phyloP scores from a whole-genome alignment of 345 rosid genomes.

The Brassica rapa region DNA sequence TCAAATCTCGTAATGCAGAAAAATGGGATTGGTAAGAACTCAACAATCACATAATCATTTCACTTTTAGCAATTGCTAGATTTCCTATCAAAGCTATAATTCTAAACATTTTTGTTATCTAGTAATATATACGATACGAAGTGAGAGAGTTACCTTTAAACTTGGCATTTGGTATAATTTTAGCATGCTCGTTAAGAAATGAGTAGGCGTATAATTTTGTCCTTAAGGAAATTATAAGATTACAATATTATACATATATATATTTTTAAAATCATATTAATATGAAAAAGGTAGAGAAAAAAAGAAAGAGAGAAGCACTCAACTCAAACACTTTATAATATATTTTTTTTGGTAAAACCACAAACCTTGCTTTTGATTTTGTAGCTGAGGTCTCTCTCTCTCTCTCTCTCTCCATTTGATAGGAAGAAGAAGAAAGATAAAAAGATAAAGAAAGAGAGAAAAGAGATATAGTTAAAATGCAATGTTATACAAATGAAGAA shows the following conservation, averaged over 20 bases:
- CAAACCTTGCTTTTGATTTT: slow-evolving; percentile 39
- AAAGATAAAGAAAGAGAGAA: slow-evolving; percentile 38
- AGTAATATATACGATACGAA: background rate
- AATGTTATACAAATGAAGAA: slow-evolving; percentile 65
- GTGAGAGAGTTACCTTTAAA: slow-evolving; percentile 2
- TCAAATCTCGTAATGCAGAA: too few relatives aligned
- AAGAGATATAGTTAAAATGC: slow-evolving; percentile 55
- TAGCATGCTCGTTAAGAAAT: slow-evolving; percentile 33
- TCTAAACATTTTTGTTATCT: background rate
- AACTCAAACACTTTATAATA: slow-evolving; percentile 27
- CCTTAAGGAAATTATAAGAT: slow-evolving; percentile 17
- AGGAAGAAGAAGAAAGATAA: slow-evolving; percentile 37
- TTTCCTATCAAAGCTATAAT: background rate
- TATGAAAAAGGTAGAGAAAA: slow-evolving; percentile 30
- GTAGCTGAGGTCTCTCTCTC: slow-evolving; percentile 22
- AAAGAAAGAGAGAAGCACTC: slow-evolving; percentile 36
- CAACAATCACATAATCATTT: background rate
- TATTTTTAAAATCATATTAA: background rate
- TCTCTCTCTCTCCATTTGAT: slow-evolving; percentile 38
- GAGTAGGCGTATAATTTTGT: slow-evolving; percentile 40
- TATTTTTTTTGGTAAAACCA: slow-evolving; percentile 16
- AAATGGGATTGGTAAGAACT: background rate
- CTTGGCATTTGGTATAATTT: slow-evolving; percentile 28
- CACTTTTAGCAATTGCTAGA: background rate
- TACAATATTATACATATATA: slow-evolving; percentile 6